Percentiles rank a stretch among this genome's conserved stretches.
Conservation (phyloP, 345 rosid genomes). For the Gynandropsis gynandra region DNA sequence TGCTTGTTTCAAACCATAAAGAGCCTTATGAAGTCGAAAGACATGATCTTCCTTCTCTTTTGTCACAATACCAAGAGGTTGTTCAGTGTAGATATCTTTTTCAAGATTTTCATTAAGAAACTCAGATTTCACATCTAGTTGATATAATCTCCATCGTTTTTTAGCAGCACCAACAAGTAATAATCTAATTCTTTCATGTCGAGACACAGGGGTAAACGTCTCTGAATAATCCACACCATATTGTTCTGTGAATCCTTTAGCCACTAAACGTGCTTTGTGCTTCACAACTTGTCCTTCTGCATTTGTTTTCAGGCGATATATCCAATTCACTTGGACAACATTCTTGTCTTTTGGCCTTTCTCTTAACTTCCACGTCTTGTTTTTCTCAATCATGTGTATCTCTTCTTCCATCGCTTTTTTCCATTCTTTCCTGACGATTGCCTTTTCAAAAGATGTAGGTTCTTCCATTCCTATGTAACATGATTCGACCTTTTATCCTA, state of each 20-base stretch:
- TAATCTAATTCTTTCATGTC: not conserved
- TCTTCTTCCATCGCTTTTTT: not conserved
- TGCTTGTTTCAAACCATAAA: too few species aligned
- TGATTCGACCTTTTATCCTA: not conserved
- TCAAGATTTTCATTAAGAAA: too few species aligned
- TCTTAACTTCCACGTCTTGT: not conserved
- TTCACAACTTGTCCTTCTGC: not conserved
- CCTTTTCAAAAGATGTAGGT: not conserved
- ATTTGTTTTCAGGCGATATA: not conserved
- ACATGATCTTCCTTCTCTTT: too few species aligned
- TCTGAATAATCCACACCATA: not conserved
- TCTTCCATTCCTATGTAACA: not conserved
- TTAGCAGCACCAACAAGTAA: not conserved
- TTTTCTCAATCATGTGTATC: not conserved
- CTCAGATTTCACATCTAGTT: too few species aligned
- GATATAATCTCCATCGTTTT: not conserved
- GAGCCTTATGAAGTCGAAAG: too few species aligned
- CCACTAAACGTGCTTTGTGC: slow-evolving; percentile 3
- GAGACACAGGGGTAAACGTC: not conserved
- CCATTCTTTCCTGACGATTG: not conserved
- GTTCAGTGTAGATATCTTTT: too few species aligned
- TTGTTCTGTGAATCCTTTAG: not conserved
- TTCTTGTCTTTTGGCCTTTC: not conserved
- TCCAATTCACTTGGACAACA: not conserved
- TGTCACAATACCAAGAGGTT: too few species aligned